Conservation (phyloP, 345 rosid species). For the Syzygium oleosum region DNA sequence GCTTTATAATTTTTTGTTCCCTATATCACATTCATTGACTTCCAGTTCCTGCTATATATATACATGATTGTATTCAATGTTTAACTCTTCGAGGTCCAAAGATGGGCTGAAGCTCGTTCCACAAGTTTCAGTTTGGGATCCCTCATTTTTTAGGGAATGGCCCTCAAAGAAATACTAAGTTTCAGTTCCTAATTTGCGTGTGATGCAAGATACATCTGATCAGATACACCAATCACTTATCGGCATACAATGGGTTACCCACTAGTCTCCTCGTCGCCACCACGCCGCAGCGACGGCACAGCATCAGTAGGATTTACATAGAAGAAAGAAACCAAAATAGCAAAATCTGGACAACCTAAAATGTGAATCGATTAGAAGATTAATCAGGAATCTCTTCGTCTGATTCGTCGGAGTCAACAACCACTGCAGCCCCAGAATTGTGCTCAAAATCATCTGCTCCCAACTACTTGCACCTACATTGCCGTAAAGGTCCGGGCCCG, state of each 20-base stretch:
- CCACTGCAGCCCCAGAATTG: conserved; percentile 1
- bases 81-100: background rate
- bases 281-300: background rate
- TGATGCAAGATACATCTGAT: background rate
- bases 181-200: background rate
- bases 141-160: background rate
- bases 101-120: background rate
- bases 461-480: conserved; percentile 21
- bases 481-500: conserved; percentile 3
- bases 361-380: background rate
- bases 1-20: background rate
- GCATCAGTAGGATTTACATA: background rate
- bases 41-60: background rate
- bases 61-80: background rate
- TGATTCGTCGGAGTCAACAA: conserved; percentile 3
- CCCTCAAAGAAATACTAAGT: background rate
- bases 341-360: background rate
- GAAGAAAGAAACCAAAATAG: background rate
- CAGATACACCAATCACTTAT: background rate
- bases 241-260: background rate
- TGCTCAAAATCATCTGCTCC: conserved; percentile 17
- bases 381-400: conserved; percentile 8
- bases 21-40: background rate
- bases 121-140: background rate
- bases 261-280: background rate